Evolutionary conservation across 805 yeast species (phyloP), one percentile per base, ranked within the genome.

Genomic region (Kluyveromyces dobzhanskii): DNA sequence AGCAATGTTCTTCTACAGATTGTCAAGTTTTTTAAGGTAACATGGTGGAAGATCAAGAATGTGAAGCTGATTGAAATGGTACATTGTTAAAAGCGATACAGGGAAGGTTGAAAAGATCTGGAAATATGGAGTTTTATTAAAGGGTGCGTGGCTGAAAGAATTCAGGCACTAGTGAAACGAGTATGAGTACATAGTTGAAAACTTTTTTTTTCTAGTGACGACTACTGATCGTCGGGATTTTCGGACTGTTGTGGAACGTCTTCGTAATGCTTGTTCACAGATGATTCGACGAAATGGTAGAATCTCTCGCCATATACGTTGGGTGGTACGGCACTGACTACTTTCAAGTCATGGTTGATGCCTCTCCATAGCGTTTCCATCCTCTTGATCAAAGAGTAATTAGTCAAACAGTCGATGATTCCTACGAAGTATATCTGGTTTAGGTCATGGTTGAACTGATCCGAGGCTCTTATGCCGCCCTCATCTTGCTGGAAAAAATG

Each of bases 251-350:
- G 24, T 21, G 6, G 24, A 30, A 56, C 60, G 32, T 42, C 48
- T 40, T 49, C 56, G 23, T 44, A 39, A 24, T 40, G 38, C 10
- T 27, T 37, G 42, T 60, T 61, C 17, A 65, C 52, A 4, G 70
- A 64, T 14, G 53, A 46, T 25, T 53, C 56, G n/a, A 92, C 77
- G 56, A 92, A 92, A 14, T 69, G 66, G 43, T 80, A 66, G 56
- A 92, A 88, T 51, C 99, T 70, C 41, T 81, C 80, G 7, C 96
- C 97, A 54, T 92, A 92, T 50, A 88, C 97, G 4, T 54, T 52
- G 0, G 97, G 88, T 0, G 99, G 97, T 10, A 92, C 69, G 0
- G 98, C 94, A 48, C 95, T 84, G 3, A 94, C 78, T 3, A 80
- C 72, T 32, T 70, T 71, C 40, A 88, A 65, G 29, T 78, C 71